Base-by-base conservation (phyloP, 495 filamentous ascomycete genomes). In the Hyaloscypha hepaticicola region DNA sequence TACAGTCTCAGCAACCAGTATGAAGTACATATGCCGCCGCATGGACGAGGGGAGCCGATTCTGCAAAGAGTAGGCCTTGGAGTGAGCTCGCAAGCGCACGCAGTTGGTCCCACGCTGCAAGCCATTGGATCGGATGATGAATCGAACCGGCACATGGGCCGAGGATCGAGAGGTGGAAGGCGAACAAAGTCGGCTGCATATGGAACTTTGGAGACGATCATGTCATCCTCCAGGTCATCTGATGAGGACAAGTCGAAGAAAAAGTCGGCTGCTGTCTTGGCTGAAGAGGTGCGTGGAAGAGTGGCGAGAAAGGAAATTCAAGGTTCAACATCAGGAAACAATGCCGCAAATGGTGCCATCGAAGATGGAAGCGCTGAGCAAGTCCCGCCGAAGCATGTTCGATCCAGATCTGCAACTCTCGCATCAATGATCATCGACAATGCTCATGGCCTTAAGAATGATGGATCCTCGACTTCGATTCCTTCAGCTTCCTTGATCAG, bases 1-100 rank as follows among this genome's bases (percentile, higher is more conserved):
- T 84, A 83, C 69, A 82, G 79, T 52, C 69, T 84, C 31, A 83
- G 80, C 69, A 84, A 84, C 69, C 82, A 85, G 60, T 85, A 85
- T 64, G 82, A 85, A 55, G 80, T 84, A n/a, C 83, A 85, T 61
- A 79, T 84, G 51, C 75, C 79, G 6, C 82, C 83, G 8, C 83
- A 84, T 66, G 81, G 80, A 8, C 79, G 77, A 5, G 81, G 82
- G 5, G 62, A 75, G 7, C 66, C 73, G 0, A 78, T 82, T 60
- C 24, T 74, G 67, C 38, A 33, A 57, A 64, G 56, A 63, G 58
- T 61, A 58, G 67, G 59, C 3, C 48, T 52, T 12, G 64, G 59
- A 28, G 28, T 65, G 14, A 65, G 63, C 28, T 28, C 62, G 19
- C 62, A 60, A 34, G 26, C 60, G 5, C 58, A 41, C 52, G 65